Conservation (phyloP, 495 filamentous ascomycete genomes). For the Cercophora sp. region DNA sequence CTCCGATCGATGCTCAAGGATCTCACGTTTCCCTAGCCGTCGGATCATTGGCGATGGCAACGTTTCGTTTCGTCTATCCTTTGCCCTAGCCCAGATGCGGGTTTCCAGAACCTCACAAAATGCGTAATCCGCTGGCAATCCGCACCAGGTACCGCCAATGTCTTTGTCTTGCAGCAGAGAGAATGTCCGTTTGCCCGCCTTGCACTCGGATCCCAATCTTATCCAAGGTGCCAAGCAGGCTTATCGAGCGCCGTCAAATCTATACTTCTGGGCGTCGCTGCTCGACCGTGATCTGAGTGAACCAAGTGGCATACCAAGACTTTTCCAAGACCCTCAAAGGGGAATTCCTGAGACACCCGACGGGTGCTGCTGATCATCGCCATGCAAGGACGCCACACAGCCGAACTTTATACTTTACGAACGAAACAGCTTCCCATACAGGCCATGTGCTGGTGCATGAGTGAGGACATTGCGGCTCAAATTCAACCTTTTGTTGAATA, state of each 20-base stretch:
- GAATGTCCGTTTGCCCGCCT: conserved; percentile 17
- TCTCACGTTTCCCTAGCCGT: neutral
- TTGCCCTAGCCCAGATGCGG: neutral
- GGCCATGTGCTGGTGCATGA: no score
- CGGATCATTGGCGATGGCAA: neutral
- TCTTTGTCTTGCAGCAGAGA: no score
- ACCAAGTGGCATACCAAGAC: conserved; percentile 12
- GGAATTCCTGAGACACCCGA: conserved; percentile 8
- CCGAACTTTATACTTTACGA: no score
- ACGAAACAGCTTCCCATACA: no score
- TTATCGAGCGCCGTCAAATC: conserved; percentile 20
- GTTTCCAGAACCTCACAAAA: neutral
- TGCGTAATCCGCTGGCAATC: neutral
- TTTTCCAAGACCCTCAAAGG: conserved; percentile 11
- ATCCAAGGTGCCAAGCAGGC: conserved; percentile 32
- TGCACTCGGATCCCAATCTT: conserved; percentile 26
- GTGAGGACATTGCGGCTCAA: conserved; percentile 19
- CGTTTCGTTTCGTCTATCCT: neutral
- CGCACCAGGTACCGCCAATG: no score
- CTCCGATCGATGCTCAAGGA: conserved; percentile 1
- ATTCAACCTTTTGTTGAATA: conserved; percentile 2
- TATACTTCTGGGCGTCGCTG: conserved; percentile 29
- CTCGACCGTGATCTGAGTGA: no score
- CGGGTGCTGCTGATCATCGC: neutral
- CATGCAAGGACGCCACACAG: neutral